phyloP scores from a whole-genome alignment of 148 eudicot genomes.

The Spergularia marina region DNA sequence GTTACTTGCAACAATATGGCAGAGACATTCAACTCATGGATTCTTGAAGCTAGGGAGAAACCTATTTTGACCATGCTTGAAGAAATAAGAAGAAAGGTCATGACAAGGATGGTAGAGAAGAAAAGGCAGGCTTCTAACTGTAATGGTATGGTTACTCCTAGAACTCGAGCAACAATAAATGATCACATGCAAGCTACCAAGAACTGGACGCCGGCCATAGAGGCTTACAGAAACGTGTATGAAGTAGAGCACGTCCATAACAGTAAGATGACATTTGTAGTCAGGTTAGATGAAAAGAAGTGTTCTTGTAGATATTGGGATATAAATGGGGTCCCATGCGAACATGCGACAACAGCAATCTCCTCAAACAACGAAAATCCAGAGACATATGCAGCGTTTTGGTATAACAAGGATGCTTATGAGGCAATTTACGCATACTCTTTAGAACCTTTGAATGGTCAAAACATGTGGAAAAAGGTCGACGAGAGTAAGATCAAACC shows the following conservation, averaged over 20 bases:
- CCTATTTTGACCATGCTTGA: constrained; percentile 1
- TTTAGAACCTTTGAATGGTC: neutral
- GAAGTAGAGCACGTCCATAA: constrained; percentile 6
- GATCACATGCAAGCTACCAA: too few relatives aligned
- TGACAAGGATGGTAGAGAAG: neutral
- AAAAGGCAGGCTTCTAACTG: neutral
- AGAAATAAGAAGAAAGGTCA: constrained; percentile 3
- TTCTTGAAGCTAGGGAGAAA: neutral
- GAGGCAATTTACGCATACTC: neutral
- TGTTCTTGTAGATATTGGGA: neutral
- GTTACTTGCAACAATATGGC: neutral
- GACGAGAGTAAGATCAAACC: too few relatives aligned
- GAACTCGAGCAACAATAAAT: too few relatives aligned
- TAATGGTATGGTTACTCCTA: too few relatives aligned
- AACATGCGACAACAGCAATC: neutral
- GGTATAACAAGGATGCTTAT: neutral
- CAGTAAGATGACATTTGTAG: neutral
- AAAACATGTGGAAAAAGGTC: neutral
- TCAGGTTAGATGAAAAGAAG: neutral
- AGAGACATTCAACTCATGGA: constrained; percentile 9
- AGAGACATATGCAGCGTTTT: neutral
- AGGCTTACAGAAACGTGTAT: neutral
- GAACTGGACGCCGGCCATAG: neutral
- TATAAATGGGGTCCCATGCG: neutral
- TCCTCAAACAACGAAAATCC: neutral